Base-by-base conservation (phyloP, 495 filamentous ascomycete species). In the Penicillium maclennaniae region DNA sequence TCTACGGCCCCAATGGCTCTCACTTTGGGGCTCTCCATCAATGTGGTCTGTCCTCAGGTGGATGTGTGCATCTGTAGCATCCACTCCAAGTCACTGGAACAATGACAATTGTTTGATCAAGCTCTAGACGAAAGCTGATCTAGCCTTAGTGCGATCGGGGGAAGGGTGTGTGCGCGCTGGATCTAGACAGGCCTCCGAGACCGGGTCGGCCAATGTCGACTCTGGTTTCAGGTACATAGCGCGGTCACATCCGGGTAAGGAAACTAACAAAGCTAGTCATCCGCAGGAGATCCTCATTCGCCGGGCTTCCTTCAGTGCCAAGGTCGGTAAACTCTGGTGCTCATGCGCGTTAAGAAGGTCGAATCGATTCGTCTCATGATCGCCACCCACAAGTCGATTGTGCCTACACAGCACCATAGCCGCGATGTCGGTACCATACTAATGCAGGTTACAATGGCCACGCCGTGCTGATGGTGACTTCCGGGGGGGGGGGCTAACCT, bases 101-200 rank as follows among this genome's bases (percentile, higher is more conserved):
- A 5, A 6, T 14, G 31, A 34, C 31, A 34, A 14, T 10, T 23
- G 23, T 38, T 5, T 26, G 20, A 31, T 38, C 45, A 7, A 21
- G 8, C 19, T 25, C 12, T 36, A 28, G 45, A 31, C 25, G 9
- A 7, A 41, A 17, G 12, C 1, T 15, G 31, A 36, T 43, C 37
- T 56, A 55, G 52, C 38, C 47, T 44, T 53, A n/a, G 40, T 23
- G 20, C 36, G 15, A 47, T 53, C 43, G 7, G 5, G 38, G 17
- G 49, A 45, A n/a, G n/a, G 43, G 43, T 43, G 43, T 47, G 25
- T 46, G 47, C 17, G 34, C 38, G 10, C 38, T 40, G 48, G 40
- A 49, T 53, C 45, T 49, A 45, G 57, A 55, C 40, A 44, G 27
- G 26, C 15, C 37, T 16, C 45, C 45, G 27, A 48, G 15, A 6